These are phyloP conservation scores for Phlebopus sp. DNA, from an alignment of 1,284 basidiomycete species.

Conservation along the genomic window DNA sequence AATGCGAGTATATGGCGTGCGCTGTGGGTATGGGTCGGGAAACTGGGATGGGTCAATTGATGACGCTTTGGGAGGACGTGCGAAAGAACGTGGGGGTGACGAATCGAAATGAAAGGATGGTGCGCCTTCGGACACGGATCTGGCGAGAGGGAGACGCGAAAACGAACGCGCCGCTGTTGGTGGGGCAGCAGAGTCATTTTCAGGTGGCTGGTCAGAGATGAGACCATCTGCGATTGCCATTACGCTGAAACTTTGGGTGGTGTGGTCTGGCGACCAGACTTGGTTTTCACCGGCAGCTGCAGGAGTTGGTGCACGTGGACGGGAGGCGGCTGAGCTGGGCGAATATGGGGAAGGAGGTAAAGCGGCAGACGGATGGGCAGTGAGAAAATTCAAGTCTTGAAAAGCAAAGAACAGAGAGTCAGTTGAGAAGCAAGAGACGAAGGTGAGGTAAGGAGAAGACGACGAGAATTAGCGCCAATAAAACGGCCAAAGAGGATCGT, in stretches of 20 bases:
- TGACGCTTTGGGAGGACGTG: slow-evolving; percentile 45
- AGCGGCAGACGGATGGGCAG: slow-evolving; percentile 29
- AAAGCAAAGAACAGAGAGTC: slow-evolving; percentile 11
- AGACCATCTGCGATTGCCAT: slow-evolving; percentile 23
- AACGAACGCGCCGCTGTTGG: slow-evolving; percentile 18
- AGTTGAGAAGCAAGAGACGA: slow-evolving; percentile 1
- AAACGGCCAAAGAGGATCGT: slow-evolving; percentile 17
- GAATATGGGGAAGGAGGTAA: slow-evolving; percentile 34
- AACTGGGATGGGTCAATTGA: slow-evolving; percentile 61
- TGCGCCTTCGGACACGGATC: slow-evolving; percentile 40
- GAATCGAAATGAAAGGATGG: slow-evolving; percentile 37
- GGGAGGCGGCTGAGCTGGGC: slow-evolving; percentile 26
- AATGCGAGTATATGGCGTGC: slow-evolving; percentile 26
- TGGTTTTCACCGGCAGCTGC: slow-evolving; percentile 19
- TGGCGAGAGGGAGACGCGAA: slow-evolving; percentile 30
- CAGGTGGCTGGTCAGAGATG: slow-evolving; percentile 7
- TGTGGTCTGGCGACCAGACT: slow-evolving; percentile 16
- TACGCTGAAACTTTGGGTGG: slow-evolving; percentile 7
- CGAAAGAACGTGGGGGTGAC: slow-evolving; percentile 38
- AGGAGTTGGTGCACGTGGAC: slow-evolving; percentile 33
- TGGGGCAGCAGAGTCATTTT: slow-evolving; percentile 7
- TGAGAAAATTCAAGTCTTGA: slow-evolving; percentile 27
- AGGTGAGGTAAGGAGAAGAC: slow-evolving; percentile 10
- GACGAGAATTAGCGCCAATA: slow-evolving; percentile 1
- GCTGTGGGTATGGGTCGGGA: slow-evolving; percentile 46